phyloP scores from a whole-genome alignment of 768 basidiomycete genomes.

The Trametes cingulata region DNA sequence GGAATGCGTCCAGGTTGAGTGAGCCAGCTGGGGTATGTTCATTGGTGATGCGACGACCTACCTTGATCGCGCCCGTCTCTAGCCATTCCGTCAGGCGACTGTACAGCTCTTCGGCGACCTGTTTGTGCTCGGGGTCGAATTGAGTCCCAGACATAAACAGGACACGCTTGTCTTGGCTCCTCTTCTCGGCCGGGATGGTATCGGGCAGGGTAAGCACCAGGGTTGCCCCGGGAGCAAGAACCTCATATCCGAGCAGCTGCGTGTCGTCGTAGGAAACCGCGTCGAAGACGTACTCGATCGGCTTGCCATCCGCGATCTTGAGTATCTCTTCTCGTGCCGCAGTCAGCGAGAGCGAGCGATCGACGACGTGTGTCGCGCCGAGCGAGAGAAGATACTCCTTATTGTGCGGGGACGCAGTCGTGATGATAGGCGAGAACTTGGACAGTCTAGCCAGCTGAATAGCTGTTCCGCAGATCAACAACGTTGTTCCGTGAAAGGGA shows the following conservation, averaged over 20 bases:
- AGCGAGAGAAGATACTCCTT: slow-evolving; percentile 25
- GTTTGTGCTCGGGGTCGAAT: slow-evolving; percentile 16
- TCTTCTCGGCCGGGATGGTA: slow-evolving; percentile 13
- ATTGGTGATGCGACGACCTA: slow-evolving; percentile 1
- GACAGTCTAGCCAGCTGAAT: slow-evolving; percentile 33
- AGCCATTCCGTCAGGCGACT: slow-evolving; percentile 24
- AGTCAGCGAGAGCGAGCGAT: slow-evolving; percentile 21
- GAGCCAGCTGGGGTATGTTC: neutral
- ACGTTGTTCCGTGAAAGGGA: slow-evolving; percentile 15
- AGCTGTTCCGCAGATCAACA: too few relatives aligned
- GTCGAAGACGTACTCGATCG: slow-evolving; percentile 26
- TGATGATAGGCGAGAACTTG: slow-evolving; percentile 34
- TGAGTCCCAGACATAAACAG: slow-evolving; percentile 19
- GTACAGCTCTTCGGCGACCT: slow-evolving; percentile 23
- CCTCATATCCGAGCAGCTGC: slow-evolving; percentile 22
- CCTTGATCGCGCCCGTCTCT: slow-evolving; percentile 26
- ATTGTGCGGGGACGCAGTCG: slow-evolving; percentile 32
- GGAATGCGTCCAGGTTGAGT: neutral
- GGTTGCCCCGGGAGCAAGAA: slow-evolving; percentile 29
- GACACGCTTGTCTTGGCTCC: slow-evolving; percentile 19
- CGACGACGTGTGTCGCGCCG: slow-evolving; percentile 35
- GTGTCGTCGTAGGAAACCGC: slow-evolving; percentile 25
- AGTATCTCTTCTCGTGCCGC: slow-evolving; percentile 1
- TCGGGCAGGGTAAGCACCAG: slow-evolving; percentile 18
- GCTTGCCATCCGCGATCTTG: slow-evolving; percentile 19